Base-by-base conservation (phyloP, 352 stramenopile genomes). In the Pythium angustatum region DNA sequence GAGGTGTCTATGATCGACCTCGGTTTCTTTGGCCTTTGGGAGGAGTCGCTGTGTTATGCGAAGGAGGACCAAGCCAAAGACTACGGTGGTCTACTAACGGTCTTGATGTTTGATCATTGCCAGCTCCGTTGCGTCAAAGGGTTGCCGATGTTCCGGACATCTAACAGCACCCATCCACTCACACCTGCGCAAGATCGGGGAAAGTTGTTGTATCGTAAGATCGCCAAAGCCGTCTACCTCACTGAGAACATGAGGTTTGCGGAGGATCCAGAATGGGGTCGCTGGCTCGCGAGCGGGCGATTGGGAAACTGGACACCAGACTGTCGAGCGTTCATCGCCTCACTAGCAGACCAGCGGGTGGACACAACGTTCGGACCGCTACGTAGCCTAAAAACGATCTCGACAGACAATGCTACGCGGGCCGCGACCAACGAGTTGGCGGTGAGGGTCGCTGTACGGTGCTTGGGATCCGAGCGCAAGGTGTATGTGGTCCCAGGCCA, bases 1-100 rank as follows among this genome's bases (percentile, higher is more conserved):
- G 57, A 73, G 30, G 5, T 70, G 8, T 70, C 57, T 0, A 69
- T 73, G 61, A 59, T 47, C 19, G 48, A 67, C 51, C 27, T 73
- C 11, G 28, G 27, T 19, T 62, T 73, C 11, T 64, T 69, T 21
- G 61, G 60, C 3, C 33, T 73, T 0, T 73, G 66, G 60, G 61
- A 67, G 53, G 66, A 73, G 44, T 55, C 61, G 17, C 22, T 69
- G 3, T 44, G 36, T 1, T 19, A 54, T 9, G 22, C 64, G 0
- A 73, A 68, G 36, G 59, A 72, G 12, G 56, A 36, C 26, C 44
- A 7, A 22, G 4, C 38, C 31, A 12, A 50, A 17, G 28, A 65
- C 22, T 54, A 40, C 14, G 48, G 24, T 2, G 48, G 28, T 22
- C 5, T 40, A 5, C 26, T 54, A 12, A 22, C 26, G 0, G 48